phyloP scores from a whole-genome alignment of 163 green algal species.

The Chloromonas sp. region DNA sequence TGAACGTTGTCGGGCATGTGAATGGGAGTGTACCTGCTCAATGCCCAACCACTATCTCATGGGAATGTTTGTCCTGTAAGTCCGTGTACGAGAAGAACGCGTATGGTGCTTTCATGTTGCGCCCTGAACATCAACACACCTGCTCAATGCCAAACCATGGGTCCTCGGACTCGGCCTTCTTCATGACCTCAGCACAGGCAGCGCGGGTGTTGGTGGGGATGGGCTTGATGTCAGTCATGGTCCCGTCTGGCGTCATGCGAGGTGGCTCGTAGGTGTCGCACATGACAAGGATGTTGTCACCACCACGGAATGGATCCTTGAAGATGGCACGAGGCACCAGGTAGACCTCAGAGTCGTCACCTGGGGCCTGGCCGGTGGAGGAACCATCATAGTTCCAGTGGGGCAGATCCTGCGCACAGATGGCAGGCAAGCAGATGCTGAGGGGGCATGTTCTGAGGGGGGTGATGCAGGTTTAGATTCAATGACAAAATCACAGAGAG shows the following conservation, averaged over 20 bases:
- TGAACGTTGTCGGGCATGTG: too few species aligned
- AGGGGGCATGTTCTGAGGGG: too few species aligned
- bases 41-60: too few species aligned
- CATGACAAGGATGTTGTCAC: conserved; percentile 95
- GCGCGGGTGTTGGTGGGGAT: conserved; percentile 87
- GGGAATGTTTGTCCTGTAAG: too few species aligned
- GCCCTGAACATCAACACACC: conserved; percentile 7
- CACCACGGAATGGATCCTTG: conserved; percentile 76
- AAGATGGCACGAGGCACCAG: conserved; percentile 80
- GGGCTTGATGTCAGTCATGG: conserved; percentile 53
- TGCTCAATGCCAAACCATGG: conserved; percentile 93
- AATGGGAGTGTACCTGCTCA: too few species aligned
- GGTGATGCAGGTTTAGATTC: too few species aligned
- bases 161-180: conserved; percentile 82
- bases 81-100: too few species aligned
- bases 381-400: conserved; percentile 98
- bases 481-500: too few species aligned
- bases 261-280: conserved; percentile 92
- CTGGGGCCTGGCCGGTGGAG: conserved; percentile 85
- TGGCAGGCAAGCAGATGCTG: background rate
- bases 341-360: conserved; percentile 85
- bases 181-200: conserved; percentile 72
- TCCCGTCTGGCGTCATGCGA: conserved; percentile 58
- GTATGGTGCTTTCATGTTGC: too few species aligned
- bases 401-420: conserved; percentile 66